phyloP scores from a whole-genome alignment of 495 filamentous ascomycete genomes.

The Diplogelasinospora grovesii region DNA sequence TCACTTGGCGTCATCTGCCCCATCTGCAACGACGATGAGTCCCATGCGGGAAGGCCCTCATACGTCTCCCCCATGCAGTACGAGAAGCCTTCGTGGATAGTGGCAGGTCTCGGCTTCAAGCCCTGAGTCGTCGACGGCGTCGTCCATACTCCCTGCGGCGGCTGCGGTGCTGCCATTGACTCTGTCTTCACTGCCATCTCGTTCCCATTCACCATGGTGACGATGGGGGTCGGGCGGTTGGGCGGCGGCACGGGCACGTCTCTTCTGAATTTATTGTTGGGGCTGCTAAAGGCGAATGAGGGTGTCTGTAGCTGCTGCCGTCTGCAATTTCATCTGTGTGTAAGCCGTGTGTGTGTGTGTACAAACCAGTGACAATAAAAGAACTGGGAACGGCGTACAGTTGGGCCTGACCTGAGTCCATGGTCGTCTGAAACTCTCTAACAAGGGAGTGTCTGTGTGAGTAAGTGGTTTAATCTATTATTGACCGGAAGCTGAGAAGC shows the following conservation, averaged over 20 bases:
- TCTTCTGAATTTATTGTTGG: conserved; percentile 32
- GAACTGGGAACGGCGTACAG: conserved; percentile 28
- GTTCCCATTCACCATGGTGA: conserved; percentile 37
- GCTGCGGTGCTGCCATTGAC: conserved; percentile 23
- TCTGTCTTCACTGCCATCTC: conserved; percentile 33
- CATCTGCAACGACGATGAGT: conserved; percentile 44
- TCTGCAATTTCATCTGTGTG: conserved; percentile 28
- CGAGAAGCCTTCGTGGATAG: conserved; percentile 53
- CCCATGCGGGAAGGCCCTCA: conserved; percentile 46
- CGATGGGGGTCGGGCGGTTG: conserved; percentile 27
- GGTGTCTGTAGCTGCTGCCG: conserved; percentile 37
- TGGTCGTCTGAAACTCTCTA: conserved; percentile 22
- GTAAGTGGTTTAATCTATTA: conserved; percentile 34
- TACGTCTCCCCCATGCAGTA: conserved; percentile 49
- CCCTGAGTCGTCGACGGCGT: conserved; percentile 36
- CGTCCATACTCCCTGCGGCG: conserved; percentile 39
- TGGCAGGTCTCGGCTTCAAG: conserved; percentile 44
- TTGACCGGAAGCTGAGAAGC: conserved; percentile 27
- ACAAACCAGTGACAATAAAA: too few relatives aligned
- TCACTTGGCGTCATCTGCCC: conserved; percentile 43
- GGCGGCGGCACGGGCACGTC: conserved; percentile 30
- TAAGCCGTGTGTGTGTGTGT: conserved; percentile 24
- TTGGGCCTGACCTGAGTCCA: conserved; percentile 37
- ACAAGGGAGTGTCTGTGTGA: conserved; percentile 24
- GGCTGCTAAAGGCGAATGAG: conserved; percentile 33